phyloP scores from a whole-genome alignment of 805 yeast genomes.

The Grigorovia humatica region DNA sequence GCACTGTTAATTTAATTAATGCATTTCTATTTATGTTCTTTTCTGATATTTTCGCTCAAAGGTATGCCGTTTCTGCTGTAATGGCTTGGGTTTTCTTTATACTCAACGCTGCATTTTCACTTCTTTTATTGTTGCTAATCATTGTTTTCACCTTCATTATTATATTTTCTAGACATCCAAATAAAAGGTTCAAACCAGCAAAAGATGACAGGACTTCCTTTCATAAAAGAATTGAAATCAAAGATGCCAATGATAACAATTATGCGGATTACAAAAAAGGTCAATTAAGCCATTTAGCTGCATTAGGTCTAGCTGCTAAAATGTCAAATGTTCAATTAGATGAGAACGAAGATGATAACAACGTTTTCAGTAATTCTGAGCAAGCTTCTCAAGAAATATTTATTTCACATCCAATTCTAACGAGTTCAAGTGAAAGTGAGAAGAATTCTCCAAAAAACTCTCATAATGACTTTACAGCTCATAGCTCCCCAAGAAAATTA shows the following conservation, averaged over 20 bases:
- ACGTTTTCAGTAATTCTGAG: neutral
- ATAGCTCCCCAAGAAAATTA: neutral
- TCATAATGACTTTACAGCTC: neutral
- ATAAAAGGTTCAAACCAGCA: constrained; percentile 78
- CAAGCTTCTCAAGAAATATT: neutral
- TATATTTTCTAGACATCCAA: constrained; percentile 73
- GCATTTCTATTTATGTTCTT: constrained; percentile 81
- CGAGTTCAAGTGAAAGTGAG: neutral
- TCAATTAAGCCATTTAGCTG: constrained; percentile 42
- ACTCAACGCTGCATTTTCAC: constrained; percentile 79
- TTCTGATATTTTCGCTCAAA: constrained; percentile 74
- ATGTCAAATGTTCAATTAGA: constrained; percentile 74
- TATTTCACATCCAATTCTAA: neutral
- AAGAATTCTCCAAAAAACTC: neutral
- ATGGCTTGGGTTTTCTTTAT: constrained; percentile 91
- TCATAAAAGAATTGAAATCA: constrained; percentile 34
- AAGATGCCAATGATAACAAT: constrained; percentile 19
- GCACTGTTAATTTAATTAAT: constrained; percentile 63
- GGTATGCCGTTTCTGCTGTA: constrained; percentile 64
- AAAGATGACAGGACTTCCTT: constrained; percentile 88
- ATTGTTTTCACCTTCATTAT: constrained; percentile 56
- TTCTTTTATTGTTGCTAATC: constrained; percentile 60
- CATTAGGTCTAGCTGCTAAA: constrained; percentile 73
- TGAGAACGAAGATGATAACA: constrained; percentile 3
- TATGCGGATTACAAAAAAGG: constrained; percentile 8